Base-by-base conservation (phyloP, 306 rosid genomes). In the Potentilla sterilis region DNA sequence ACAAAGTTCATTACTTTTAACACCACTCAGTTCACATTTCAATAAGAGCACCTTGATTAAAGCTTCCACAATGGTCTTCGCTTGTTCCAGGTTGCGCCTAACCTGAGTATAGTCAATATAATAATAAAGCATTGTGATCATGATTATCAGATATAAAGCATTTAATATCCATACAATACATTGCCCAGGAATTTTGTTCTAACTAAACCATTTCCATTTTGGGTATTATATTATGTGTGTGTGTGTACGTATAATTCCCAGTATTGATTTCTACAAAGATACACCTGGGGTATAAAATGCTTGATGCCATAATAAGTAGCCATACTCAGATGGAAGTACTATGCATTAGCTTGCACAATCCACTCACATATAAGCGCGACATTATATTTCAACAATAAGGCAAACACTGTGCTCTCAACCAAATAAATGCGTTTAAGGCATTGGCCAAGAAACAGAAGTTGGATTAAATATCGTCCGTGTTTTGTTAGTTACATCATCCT, bases 51-150 rank as follows among this genome's bases (percentile, higher is more conserved):
- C 98, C 98, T 91, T 91, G 74, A 93, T 93, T 84, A 93, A 82
- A 75, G 98, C 88, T 73, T 93, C 97, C 82, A 91, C 72, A 71
- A 93, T 82, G 82, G 92, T 89, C 89, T 93, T 93, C 41, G 98
- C 98, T 87, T 93, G 98, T 77, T 93, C 97, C 70, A 93, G 92
- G 88, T 93, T 93, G 86, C 98, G 98, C 85, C 98, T 86, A 58
- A 93, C 98, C 98, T 93, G 87, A 72, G 71, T 65, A 71, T 37
- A 70, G 16, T n/a, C 77, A 74, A 81, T 69, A 32, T 67, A 37
- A 32, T 67, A 37, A 63, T 43, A 65, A 67, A 55, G 42, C 32
- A 76, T 71, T 55, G 76, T 40, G 40, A 72, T 42, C 40, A 41
- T 72, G 13, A 41, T 21, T 21, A 9, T 22, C 66, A 40, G 14